Percentiles rank a stretch among this genome's conserved stretches.
Evolutionary conservation across 2,329 filamentous ascomycete genomes (phyloP).

Genomic region (Fusarium veterinarium): DNA sequence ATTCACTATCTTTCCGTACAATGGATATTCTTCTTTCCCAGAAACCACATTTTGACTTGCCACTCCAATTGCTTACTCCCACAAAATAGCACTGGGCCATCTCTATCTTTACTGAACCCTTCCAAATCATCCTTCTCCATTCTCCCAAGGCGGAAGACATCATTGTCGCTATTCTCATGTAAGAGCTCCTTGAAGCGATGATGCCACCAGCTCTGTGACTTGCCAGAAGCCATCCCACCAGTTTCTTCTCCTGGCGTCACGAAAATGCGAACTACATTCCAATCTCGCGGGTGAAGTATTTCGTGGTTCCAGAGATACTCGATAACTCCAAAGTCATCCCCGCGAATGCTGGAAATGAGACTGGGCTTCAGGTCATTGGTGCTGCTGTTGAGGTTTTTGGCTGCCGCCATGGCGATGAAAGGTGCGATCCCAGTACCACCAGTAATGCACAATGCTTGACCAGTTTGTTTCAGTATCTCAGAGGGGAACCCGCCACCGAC

Average conservation of each 20-base stretch:
- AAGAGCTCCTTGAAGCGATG: background rate
- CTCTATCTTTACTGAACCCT: rapidly evolving
- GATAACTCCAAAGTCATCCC: background rate
- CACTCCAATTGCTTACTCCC: conserved; percentile 15
- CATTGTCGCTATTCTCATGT: background rate
- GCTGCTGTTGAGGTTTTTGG: background rate
- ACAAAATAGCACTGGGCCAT: background rate
- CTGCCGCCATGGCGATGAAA: background rate
- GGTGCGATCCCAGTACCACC: conserved; percentile 4
- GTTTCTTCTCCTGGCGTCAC: background rate
- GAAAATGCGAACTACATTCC: background rate
- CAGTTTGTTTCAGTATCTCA: rapidly evolving
- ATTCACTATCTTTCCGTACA: conserved; percentile 2
- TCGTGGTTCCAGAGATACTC: background rate
- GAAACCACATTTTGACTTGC: conserved; percentile 18
- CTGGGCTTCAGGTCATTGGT: background rate
- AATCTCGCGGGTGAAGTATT: background rate
- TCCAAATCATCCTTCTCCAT: background rate
- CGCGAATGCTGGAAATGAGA: conserved; percentile 8
- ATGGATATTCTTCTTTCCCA: background rate
- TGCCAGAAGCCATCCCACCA: background rate
- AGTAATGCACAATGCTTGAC: background rate
- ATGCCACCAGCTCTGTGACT: background rate
- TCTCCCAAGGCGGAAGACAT: background rate
- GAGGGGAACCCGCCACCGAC: background rate